These are phyloP conservation scores for Starmerella sp. DNA, from an alignment of 805 yeast genomes.

Conservation along the genomic window DNA sequence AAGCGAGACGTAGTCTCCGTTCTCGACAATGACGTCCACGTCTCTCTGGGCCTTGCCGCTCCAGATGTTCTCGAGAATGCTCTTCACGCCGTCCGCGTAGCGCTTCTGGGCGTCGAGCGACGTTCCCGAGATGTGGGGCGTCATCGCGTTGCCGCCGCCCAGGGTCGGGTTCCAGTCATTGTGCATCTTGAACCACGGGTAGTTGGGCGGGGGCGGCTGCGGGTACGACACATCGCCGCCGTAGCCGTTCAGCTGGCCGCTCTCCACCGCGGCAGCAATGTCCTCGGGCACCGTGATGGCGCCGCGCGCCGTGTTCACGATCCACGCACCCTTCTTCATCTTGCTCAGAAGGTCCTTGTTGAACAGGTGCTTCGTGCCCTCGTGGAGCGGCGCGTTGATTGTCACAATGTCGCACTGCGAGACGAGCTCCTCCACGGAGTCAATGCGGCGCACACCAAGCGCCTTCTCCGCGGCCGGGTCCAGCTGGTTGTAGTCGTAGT, in stretches of 20 bases:
- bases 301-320: constrained; percentile 73
- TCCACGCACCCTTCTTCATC: constrained; percentile 62
- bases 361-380: constrained; percentile 53
- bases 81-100: constrained; percentile 58
- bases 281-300: constrained; percentile 65
- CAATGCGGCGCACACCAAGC: constrained; percentile 51
- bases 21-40: constrained; percentile 60
- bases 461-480: constrained; percentile 47
- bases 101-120: constrained; percentile 70
- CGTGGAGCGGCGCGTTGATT: constrained; percentile 67
- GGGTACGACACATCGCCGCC: constrained; percentile 82
- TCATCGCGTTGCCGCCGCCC: constrained; percentile 51
- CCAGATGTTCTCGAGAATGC: constrained; percentile 53
- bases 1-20: constrained; percentile 63
- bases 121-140: constrained; percentile 72
- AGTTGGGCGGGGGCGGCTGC: constrained; percentile 71
- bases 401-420: constrained; percentile 61
- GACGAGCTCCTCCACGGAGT: constrained; percentile 51
- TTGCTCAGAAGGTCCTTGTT: constrained; percentile 50
- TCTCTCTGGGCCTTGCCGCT: constrained; percentile 59
- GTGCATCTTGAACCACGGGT: constrained; percentile 64
- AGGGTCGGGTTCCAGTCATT: constrained; percentile 49
- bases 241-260: constrained; percentile 64
- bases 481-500: constrained; percentile 63
- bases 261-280: constrained; percentile 58